These are phyloP conservation scores for Aechmea fasciata DNA, from an alignment of 176 grass and related monocot species.

Conservation along the genomic window DNA sequence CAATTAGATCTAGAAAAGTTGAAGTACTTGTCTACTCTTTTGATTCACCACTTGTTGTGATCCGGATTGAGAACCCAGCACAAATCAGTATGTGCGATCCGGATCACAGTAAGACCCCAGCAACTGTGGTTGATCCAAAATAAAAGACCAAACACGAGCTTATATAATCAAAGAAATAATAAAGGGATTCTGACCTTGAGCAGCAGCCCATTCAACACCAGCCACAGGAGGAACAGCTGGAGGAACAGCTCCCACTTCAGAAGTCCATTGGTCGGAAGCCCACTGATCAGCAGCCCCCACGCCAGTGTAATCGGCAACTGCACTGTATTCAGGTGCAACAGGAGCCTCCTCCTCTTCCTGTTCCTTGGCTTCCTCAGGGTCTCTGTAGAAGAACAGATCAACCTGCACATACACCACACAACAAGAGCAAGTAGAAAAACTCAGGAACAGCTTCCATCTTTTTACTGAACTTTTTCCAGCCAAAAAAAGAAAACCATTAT, in stretches of 20 bases:
- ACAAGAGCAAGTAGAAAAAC: neutral
- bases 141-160: neutral
- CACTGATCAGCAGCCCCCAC: constrained; percentile 47
- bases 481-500: no score
- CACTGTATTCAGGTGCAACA: constrained; percentile 39
- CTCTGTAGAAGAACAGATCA: constrained; percentile 87
- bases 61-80: no score
- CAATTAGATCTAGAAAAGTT: no score
- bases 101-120: no score
- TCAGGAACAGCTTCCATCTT: no score
- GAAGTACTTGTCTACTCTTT: no score
- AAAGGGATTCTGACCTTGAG: constrained; percentile 34
- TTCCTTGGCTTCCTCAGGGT: constrained; percentile 91
- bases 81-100: no score
- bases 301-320: constrained; percentile 43
- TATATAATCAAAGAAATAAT: neutral
- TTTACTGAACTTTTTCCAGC: no score
- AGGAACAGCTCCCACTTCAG: constrained; percentile 27
- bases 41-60: no score
- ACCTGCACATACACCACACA: constrained; percentile 36
- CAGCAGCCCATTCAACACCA: constrained; percentile 39
- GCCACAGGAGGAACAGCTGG: constrained; percentile 12
- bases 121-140: neutral
- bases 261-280: constrained; percentile 52
- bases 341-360: constrained; percentile 73